Base-by-base conservation (phyloP, 495 filamentous ascomycete genomes). In the Astrothelium subdiscretum region DNA sequence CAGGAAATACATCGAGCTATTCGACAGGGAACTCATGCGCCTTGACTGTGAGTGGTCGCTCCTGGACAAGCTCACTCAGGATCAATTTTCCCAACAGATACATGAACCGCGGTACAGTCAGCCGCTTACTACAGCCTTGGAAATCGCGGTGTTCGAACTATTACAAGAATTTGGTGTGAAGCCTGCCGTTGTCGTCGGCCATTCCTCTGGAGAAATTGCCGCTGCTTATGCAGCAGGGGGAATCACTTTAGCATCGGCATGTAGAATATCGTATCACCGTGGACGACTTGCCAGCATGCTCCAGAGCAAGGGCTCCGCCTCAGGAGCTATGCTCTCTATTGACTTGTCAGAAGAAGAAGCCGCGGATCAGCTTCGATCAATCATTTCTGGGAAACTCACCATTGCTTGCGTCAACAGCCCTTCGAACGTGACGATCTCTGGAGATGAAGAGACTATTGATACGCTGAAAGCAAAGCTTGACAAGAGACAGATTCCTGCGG, bases 141-240 rank as follows among this genome's bases (percentile, higher is more conserved):
- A 71, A 64, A 18, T 64, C 6, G 62, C 67, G 22, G 15, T 67
- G 2, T 57, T 68, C 13, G 67, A 71, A n/a, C 31, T 75, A 12
- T 61, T 71, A 1, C 43, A 20, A 1, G 57, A 60, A 0, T 75
- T 70, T 66, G 68, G 63, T 22, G 63, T 78, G 32, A 26, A 27
- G 4, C 69, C 72, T 1, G 31, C 57, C 15, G 70, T 73, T 0
- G 83, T 85, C 0, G 68, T 80, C 3, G 83, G 85, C 0, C 84
- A 87, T 68, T 87, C 84, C 0, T 82, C 79, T 0, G 85, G 85
- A 1, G 84, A 88, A 68, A 84, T 87, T 43, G 83, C 76, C 1
- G 82, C 83, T 11, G 83, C 84, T 0, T 87, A 85, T 69, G 81
- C 82, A 18, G 74, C 80, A 11, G 82, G 77, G 2, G 73, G 69